Evolutionary conservation across 2,329 filamentous ascomycete species (phyloP).

Genomic region (Eurotiales sp.): DNA sequence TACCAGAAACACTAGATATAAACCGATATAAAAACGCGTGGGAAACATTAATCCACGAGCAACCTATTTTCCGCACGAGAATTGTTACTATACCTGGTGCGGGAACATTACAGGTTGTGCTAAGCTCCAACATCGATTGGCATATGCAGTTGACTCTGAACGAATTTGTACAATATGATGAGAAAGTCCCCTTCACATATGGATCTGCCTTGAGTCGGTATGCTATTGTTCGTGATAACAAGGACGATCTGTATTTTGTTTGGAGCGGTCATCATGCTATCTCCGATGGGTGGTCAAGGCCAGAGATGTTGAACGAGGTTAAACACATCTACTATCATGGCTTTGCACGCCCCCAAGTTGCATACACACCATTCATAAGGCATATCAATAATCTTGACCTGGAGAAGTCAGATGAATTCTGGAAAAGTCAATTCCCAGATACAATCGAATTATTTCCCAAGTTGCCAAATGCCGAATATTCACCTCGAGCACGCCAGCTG

Average conservation of each 20-base stretch:
- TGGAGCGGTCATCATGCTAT: constrained; percentile 7
- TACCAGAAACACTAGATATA: background rate
- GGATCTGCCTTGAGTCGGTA: background rate
- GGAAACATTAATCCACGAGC: no score
- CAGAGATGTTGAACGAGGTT: background rate
- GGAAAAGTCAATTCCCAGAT: background rate
- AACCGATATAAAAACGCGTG: no score
- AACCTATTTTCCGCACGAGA: no score
- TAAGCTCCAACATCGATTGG: no score
- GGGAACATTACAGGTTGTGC: no score
- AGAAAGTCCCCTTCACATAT: background rate
- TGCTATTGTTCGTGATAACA: background rate
- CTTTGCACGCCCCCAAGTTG: background rate
- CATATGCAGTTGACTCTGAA: no score
- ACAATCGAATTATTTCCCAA: background rate
- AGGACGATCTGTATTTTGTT: background rate
- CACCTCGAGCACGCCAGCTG: background rate
- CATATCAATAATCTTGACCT: background rate
- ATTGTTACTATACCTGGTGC: no score
- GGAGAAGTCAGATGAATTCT: background rate
- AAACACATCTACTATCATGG: background rate
- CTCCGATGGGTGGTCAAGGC: background rate
- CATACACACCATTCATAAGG: no score
- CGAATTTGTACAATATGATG: no score
- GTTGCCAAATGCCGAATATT: background rate